phyloP scores from a whole-genome alignment of 148 eudicot genomes.

The Arctostaphylos glauca region DNA sequence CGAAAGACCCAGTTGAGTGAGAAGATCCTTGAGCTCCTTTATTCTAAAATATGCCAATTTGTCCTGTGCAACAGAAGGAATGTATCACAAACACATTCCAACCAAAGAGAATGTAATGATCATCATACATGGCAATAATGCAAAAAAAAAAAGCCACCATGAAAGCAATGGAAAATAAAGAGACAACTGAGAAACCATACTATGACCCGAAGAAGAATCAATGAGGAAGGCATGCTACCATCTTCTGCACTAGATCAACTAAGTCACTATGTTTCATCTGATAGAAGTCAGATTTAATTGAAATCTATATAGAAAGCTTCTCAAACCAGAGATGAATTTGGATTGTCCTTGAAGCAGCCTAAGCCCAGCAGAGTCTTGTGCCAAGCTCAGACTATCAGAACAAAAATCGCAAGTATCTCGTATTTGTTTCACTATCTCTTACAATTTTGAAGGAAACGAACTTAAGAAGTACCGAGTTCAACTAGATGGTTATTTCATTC shows the following conservation, averaged over 20 bases:
- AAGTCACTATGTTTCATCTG: not conserved
- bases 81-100: not conserved
- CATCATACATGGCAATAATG: not conserved
- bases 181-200: not conserved
- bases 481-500: not conserved
- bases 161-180: not conserved
- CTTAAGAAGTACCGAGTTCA: not conserved
- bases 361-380: not conserved
- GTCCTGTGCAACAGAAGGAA: conserved; percentile 45
- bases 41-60: conserved; percentile 88
- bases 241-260: not conserved
- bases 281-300: not conserved
- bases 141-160: conserved; percentile 1
- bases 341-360: not conserved
- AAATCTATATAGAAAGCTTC: not conserved
- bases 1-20: conserved; percentile 77
- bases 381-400: not conserved
- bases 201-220: not conserved
- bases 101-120: not conserved
- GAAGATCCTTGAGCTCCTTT: conserved; percentile 97
- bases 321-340: not conserved
- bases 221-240: not conserved
- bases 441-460: not conserved
- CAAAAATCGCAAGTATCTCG: not conserved
- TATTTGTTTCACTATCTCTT: not conserved